A percentile compares a stretch with the other conserved stretches of the same genome.
phyloP scores from a whole-genome alignment of 2,329 filamentous ascomycete species.

The Aplosporella prunicola region DNA sequence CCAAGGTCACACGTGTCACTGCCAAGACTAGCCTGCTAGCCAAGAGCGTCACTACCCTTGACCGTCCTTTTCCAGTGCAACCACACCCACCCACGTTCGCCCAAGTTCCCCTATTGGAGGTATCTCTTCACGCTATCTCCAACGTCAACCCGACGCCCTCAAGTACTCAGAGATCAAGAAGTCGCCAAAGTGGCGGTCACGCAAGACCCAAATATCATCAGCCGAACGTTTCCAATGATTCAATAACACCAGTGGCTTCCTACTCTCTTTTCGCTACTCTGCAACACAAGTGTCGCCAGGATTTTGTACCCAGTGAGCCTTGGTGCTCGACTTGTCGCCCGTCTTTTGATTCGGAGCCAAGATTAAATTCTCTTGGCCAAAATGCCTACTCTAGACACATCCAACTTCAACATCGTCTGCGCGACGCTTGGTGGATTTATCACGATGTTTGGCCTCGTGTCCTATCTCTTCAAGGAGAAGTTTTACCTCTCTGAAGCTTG shows the following conservation, averaged over 20 bases:
- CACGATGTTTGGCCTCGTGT: conserved; percentile 81
- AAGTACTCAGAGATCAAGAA: no score
- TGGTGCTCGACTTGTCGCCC: conserved; percentile 1
- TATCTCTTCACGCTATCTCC: no score
- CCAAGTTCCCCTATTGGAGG: no score
- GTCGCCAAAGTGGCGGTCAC: no score
- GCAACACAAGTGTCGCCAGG: background rate
- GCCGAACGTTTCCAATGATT: conserved; percentile 20
- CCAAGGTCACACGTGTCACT: no score
- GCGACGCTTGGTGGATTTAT: conserved; percentile 79
- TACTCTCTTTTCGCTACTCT: conserved; percentile 3
- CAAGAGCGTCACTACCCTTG: no score
- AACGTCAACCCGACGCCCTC: no score
- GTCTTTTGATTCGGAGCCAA: background rate
- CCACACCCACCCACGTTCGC: no score
- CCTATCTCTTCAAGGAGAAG: conserved; percentile 78
- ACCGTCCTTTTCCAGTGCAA: no score
- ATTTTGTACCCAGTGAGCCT: conserved; percentile 3
- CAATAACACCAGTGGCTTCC: conserved; percentile 20
- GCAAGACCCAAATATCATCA: no score
- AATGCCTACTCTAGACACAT: conserved; percentile 55
- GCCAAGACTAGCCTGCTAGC: no score
- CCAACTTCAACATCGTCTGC: conserved; percentile 78
- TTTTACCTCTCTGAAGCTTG: conserved; percentile 86
- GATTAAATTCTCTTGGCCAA: conserved; percentile 7